Evolutionary conservation across 2,329 filamentous ascomycete genomes (phyloP).

Genomic region (Cladosporium colombiae): DNA sequence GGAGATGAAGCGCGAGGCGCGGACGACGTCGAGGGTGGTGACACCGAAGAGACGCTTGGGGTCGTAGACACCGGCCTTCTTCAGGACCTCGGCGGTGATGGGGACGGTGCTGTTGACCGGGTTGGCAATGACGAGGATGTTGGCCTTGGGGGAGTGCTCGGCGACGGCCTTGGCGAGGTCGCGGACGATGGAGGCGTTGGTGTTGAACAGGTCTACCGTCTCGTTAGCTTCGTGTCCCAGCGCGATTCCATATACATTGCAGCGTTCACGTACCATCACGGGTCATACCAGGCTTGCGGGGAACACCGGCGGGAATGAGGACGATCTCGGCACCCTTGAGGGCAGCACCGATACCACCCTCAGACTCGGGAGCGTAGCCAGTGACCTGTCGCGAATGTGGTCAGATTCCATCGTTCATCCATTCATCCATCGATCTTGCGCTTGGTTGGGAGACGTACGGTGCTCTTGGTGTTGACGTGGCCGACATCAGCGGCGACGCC

Average conservation of each 20-base stretch:
- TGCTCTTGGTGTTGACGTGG: conserved; percentile 99
- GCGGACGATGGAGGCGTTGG: conserved; percentile 98
- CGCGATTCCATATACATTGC: neutral
- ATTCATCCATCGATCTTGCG: conserved; percentile 3
- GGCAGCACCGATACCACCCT: conserved; percentile 72
- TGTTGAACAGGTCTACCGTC: conserved; percentile 89
- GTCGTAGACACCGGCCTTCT: conserved; percentile 94
- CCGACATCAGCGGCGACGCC: conserved; percentile 97
- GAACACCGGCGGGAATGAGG: conserved; percentile 96
- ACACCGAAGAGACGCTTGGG: conserved; percentile 99
- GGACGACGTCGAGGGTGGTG: conserved; percentile 98
- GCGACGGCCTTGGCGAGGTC: conserved; percentile 95
- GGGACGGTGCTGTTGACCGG: conserved; percentile 99
- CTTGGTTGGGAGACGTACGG: conserved; percentile 41
- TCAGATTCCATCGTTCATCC: conserved; percentile 2
- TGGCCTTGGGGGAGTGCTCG: conserved; percentile 84
- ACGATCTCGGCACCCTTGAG: conserved; percentile 90
- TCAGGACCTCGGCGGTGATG: conserved; percentile 96
- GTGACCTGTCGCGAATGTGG: conserved; percentile 59
- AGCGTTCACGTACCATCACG: conserved; percentile 68
- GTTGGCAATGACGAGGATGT: conserved; percentile 97
- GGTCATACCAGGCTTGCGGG: conserved; percentile 99
- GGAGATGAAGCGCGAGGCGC: conserved; percentile 95
- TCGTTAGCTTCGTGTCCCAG: neutral
- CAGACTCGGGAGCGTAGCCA: conserved; percentile 72